Evolutionary conservation across 129 eudicot species (phyloP).

Genomic region (Arctium lappa): DNA sequence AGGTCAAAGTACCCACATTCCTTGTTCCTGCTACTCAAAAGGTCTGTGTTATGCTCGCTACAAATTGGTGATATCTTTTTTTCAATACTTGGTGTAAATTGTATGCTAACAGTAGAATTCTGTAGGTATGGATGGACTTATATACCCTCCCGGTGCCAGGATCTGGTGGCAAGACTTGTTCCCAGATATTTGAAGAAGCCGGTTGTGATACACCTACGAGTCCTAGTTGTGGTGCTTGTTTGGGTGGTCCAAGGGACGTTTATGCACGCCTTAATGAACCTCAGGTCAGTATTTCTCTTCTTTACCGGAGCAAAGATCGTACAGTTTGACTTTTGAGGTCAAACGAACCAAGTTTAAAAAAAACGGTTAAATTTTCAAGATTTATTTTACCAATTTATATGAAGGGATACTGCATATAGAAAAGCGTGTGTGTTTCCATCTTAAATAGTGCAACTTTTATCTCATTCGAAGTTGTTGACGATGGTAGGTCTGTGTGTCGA

Average conservation of each 20-base stretch:
- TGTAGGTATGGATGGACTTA: constrained; percentile 80
- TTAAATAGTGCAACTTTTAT: neutral
- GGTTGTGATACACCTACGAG: constrained; percentile 66
- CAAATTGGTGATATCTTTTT: neutral
- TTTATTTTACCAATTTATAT: neutral
- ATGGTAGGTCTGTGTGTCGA: constrained; percentile 90
- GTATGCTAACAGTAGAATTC: neutral
- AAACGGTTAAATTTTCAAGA: neutral
- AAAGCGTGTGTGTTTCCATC: no score
- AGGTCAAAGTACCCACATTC: constrained; percentile 85
- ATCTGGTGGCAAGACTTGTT: constrained; percentile 77
- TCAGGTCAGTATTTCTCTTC: constrained; percentile 44
- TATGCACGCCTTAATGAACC: constrained; percentile 86
- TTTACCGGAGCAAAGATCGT: no score
- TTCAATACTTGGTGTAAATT: neutral
- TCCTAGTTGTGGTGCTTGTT: constrained; percentile 83
- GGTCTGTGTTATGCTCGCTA: constrained; percentile 32
- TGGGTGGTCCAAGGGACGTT: constrained; percentile 82
- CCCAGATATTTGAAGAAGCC: constrained; percentile 79
- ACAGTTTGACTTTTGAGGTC: no score
- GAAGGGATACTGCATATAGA: no score
- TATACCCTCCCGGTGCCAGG: constrained; percentile 83
- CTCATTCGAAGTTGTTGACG: neutral
- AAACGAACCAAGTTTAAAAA: no score
- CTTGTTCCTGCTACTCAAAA: constrained; percentile 85